Evolutionary conservation across 2,329 filamentous ascomycete species (phyloP).

Genomic region (Ilyonectria robusta): DNA sequence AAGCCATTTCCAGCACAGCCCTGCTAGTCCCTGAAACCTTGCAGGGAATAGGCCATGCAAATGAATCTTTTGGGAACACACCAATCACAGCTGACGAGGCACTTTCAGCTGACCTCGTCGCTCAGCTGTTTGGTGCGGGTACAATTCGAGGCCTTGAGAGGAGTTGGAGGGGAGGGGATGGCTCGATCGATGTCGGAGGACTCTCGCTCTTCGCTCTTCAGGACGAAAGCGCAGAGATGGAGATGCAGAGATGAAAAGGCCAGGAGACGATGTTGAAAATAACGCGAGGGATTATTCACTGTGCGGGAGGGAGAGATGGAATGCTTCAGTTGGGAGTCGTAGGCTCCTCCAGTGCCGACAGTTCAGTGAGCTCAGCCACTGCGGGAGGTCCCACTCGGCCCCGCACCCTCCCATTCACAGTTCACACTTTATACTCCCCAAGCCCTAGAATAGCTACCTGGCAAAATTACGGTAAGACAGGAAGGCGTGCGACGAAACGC

Average conservation of each 20-base stretch:
- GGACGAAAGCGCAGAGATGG: not conserved
- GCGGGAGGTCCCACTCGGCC: conserved; percentile 15
- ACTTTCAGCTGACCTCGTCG: too few relatives aligned
- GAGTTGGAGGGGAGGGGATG: conserved; percentile 9
- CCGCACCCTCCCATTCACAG: conserved; percentile 5
- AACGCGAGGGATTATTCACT: not conserved
- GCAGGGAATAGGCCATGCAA: too few relatives aligned
- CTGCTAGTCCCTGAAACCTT: too few relatives aligned
- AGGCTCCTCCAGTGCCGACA: conserved; percentile 26
- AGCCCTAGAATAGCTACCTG: not conserved
- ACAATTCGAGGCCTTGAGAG: conserved; percentile 1
- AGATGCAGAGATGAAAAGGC: not conserved
- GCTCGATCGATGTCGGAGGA: conserved; percentile 19
- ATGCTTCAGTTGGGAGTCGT: conserved; percentile 10
- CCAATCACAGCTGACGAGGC: too few relatives aligned
- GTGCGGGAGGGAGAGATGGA: not conserved
- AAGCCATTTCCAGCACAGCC: too few relatives aligned
- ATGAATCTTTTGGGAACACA: too few relatives aligned
- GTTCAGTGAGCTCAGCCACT: conserved; percentile 12
- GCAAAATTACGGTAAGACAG: not conserved
- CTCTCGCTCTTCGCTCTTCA: not conserved
- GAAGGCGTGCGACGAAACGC: not conserved
- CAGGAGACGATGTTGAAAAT: not conserved
- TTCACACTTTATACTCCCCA: not conserved
- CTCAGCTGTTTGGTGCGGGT: too few relatives aligned